Evolutionary conservation across 371 early-diverging fungal species (phyloP), one percentile per base, ranked within the genome.

Genomic region (Apophysomyces trapeziformis): DNA sequence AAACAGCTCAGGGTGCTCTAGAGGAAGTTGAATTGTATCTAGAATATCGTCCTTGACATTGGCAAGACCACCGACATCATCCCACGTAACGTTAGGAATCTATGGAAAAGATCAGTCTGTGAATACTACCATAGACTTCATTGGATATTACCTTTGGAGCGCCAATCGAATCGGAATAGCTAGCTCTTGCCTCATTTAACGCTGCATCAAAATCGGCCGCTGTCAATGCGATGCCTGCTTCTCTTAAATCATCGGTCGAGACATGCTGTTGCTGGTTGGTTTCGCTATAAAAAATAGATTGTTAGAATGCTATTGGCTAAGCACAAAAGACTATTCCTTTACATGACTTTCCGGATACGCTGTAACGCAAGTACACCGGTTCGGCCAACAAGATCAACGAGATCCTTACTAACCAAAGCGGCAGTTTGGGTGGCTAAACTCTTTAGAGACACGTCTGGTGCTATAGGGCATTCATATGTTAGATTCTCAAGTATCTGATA

Each of bases 31-130:
- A 57, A 99, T 97, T 0, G 99, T 98, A 73, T 99, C 99, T 36
- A 95, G 74, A 68, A 99, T 97, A 68, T 96, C 96, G 67, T 94
- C 91, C 75, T 99, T 99, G 54, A 99, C 99, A 50, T 92, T 88
- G 7, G 95, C 95, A 61, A 99, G 78, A 11, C 99, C 99, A 64
- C 99, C 99, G 26, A 99, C 96, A 79, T 99, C 99, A 64, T 96
- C 97, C 97, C 99, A 99, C 8, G 92, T 93, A 18, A 99, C 96
- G 57, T 89, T 91, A 5, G 98, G 97, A 62, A 97, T 97, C 89
- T 89, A 58, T 0, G 12, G 11, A n/a, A 50, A 13, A 56, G 18
- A 65, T 14, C 16, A 13, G 16, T 58, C 16, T 21, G 37, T 54
- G 16, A 13, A 13, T 50, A 5, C 13, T 37, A 47, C 43, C 11